Evolutionary conservation across 257 asterid genomes (phyloP), one percentile per base, ranked within the genome.

Genomic region (Ilex asprella): DNA sequence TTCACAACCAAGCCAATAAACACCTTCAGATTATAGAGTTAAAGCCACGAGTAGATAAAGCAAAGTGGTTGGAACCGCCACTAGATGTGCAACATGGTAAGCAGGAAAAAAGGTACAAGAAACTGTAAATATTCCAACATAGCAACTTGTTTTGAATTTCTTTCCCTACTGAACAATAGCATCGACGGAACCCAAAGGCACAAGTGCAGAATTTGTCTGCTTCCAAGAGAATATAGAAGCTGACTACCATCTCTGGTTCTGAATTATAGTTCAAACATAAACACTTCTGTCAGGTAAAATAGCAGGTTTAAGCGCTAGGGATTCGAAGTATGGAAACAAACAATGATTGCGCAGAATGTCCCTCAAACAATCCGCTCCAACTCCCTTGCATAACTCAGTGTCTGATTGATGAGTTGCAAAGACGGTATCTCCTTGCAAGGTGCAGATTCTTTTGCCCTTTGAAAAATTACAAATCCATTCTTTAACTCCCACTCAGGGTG

Each of bases 381-480:
- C 76, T 88, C 98, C 77, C 91, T 81, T 0, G 98, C 98, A 11
- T 88, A 91, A 63, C 96, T 79, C 67, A 91, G 95, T 14, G 96
- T 91, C 76, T 91, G 96, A 75, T 86, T 91, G 77, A 91, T 91
- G 66, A 91, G 83, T 76, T 88, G 96, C 79, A 88, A 70, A 13
- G 98, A 91, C 0, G 98, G 98, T 16, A 91, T 91, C 89, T 91
- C 96, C 86, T 84, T 91, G 85, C 94, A 91, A 27, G 95, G 86
- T 0, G 73, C 67, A 14, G 91, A 77, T 63, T 88, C 98, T 71
- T 88, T 88, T 0, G 92, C 91, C 67, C 72, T 73, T 65, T 86
- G 95, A 82, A 91, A 88, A 41, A 75, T 71, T 60, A 91, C 84
- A 43, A 62, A 63, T 8, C 86, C 94, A 3, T 74, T 70, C 64